phyloP scores from a whole-genome alignment of 2,329 filamentous ascomycete genomes.

The Salinomyces thailandicus region DNA sequence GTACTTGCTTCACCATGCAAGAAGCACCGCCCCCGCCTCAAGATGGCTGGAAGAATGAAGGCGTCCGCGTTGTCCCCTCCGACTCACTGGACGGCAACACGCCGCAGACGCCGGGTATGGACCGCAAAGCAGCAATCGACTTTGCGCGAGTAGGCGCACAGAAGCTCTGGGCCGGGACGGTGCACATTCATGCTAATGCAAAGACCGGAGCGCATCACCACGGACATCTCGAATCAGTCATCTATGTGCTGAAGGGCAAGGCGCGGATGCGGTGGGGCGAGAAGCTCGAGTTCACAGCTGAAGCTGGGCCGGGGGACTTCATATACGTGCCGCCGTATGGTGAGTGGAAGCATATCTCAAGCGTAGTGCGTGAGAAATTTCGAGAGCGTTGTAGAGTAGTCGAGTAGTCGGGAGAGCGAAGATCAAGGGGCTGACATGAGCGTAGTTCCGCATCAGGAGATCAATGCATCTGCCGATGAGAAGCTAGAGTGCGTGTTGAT shows the following conservation, averaged over 20 bases:
- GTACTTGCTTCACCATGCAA: background rate
- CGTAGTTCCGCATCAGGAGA: constrained; percentile 35
- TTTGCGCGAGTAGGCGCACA: constrained; percentile 35
- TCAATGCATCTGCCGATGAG: constrained; percentile 34
- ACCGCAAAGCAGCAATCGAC: constrained; percentile 36
- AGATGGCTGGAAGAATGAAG: constrained; percentile 31
- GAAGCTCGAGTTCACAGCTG: constrained; percentile 35
- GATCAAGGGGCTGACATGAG: no score
- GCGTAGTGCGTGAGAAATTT: no score
- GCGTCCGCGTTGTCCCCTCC: constrained; percentile 34
- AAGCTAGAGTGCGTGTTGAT: constrained; percentile 35
- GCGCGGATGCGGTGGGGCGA: constrained; percentile 39
- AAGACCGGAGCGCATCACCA: constrained; percentile 39
- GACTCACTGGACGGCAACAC: constrained; percentile 34
- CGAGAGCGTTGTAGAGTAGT: no score
- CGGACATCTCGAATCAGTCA: constrained; percentile 37
- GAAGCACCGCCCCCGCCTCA: constrained; percentile 11
- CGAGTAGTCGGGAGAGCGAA: no score
- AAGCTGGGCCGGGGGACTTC: constrained; percentile 38
- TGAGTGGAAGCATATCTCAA: no score
- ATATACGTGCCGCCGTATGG: no score
- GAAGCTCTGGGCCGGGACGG: constrained; percentile 38
- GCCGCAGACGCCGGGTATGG: constrained; percentile 31
- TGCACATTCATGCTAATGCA: constrained; percentile 34
- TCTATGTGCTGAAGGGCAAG: constrained; percentile 36